Evolutionary conservation across 352 stramenopile species (phyloP), one percentile per base, ranked within the genome.

Genomic region (Globisporangium nunn): DNA sequence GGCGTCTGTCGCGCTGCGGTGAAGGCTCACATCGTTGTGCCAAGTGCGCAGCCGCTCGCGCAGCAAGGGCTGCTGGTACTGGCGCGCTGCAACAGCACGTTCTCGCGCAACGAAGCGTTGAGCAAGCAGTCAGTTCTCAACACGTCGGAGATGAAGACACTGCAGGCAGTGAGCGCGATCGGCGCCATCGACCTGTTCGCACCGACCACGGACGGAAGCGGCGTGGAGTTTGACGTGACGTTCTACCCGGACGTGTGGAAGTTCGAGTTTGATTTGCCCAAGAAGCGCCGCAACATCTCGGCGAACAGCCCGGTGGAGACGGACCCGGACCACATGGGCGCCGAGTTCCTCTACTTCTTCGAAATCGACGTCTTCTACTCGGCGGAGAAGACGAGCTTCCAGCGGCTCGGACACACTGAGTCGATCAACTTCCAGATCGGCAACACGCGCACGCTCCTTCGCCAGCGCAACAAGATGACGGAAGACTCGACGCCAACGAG

Each of bases 241-340:
- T 95, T 95, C 62, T 84, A 88, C 45, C 85, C 85, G 2, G 85
- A 95, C 53, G 85, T 95, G 49, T 95, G 85, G 85, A 95, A 95
- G 67, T 95, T 95, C 55, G 83, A 95, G 54, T 91, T 91, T 46
- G 85, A 93, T 58, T 60, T 95, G 48, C 85, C 85, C 1, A 95
- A 95, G 66, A 95, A 95, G 63, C 78, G 85, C 23, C 85, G 85
- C 6, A 74, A 92, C 50, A 65, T 81, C 17, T 70, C 80, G n/a
- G 54, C 40, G 15, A 64, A 46, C 23, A 63, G 56, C 30, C 61
- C 58, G 2, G 61, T 52, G 51, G 61, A 63, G 46, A 67, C 59
- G 10, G 77, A 83, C 15, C 49, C 63, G 23, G 78, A 92, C 17
- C 54, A 72, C 18, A 23, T 74, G 0, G 60, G 66, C 43, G 72